A percentile compares a stretch with the other conserved stretches of the same genome.
These are phyloP conservation scores for Apophysomyces ossiformis DNA, from an alignment of 371 early-diverging fungal genomes.

Conservation along the genomic window DNA sequence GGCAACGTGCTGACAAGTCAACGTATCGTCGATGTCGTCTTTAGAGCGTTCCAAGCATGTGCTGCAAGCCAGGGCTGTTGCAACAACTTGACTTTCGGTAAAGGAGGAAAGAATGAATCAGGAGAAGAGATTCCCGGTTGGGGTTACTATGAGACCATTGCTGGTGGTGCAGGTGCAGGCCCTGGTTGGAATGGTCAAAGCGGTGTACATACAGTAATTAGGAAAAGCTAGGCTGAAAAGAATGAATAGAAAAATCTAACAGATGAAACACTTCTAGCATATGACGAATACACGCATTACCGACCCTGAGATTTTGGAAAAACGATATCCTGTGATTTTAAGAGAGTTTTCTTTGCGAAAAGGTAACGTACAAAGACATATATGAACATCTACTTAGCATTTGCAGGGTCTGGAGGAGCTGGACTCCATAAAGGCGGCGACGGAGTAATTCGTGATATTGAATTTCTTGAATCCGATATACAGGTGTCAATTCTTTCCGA, in stretches of 20 bases:
- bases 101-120: slow-evolving; percentile 55
- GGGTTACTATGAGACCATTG: slow-evolving; percentile 97
- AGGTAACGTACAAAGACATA: slow-evolving; percentile 23
- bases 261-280: slow-evolving; percentile 56
- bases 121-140: slow-evolving; percentile 69
- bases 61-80: slow-evolving; percentile 95
- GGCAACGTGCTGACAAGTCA: slow-evolving; percentile 97
- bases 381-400: not conserved
- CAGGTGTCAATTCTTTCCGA: slow-evolving; percentile 93
- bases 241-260: not conserved
- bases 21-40: slow-evolving; percentile 89
- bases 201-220: slow-evolving; percentile 63
- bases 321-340: slow-evolving; percentile 92
- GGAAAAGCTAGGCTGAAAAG: not conserved
- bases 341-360: slow-evolving; percentile 81
- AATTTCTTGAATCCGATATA: slow-evolving; percentile 74
- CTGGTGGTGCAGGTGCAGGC: slow-evolving; percentile 76
- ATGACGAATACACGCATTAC: slow-evolving; percentile 98
- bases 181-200: slow-evolving; percentile 89
- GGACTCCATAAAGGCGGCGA: slow-evolving; percentile 87
- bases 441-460: slow-evolving; percentile 85
- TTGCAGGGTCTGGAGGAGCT: slow-evolving; percentile 77
- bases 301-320: slow-evolving; percentile 94
- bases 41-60: slow-evolving; percentile 89
- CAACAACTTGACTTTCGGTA: slow-evolving; percentile 97